Percentiles rank a stretch among this genome's conserved stretches.
Conservation (phyloP, 257 asterid species). For the Marsdenia floribunda region DNA sequence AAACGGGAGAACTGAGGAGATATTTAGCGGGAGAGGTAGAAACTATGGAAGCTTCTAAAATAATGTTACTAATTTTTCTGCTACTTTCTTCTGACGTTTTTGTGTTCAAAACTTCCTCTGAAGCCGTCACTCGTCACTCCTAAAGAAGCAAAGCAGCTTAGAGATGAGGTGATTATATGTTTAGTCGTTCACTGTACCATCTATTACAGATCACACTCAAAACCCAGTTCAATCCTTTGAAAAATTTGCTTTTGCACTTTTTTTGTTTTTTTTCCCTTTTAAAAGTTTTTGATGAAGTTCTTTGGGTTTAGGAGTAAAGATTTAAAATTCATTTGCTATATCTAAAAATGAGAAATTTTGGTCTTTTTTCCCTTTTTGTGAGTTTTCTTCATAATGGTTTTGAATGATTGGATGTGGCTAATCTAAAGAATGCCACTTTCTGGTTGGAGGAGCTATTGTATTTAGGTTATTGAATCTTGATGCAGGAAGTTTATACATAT, state of each 20-base stretch:
- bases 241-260: background rate
- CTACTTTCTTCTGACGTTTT: constrained; percentile 40
- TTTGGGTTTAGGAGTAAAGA: background rate
- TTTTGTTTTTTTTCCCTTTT: background rate
- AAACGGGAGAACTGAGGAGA: no score
- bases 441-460: background rate
- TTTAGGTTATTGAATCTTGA: background rate
- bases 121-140: constrained; percentile 77
- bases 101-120: constrained; percentile 39
- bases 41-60: constrained; percentile 49
- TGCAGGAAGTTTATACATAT: background rate
- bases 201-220: constrained; percentile 9
- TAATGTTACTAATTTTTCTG: constrained; percentile 33
- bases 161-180: constrained; percentile 68
- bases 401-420: background rate
- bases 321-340: background rate
- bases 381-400: background rate
- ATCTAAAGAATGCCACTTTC: background rate
- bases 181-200: background rate
- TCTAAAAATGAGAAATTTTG: background rate
- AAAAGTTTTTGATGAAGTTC: background rate
- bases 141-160: constrained; percentile 70
- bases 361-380: no score
- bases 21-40: background rate
- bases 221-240: background rate